phyloP scores from a whole-genome alignment of 2,329 filamentous ascomycete species.

The Xylariomycetidae sp. region DNA sequence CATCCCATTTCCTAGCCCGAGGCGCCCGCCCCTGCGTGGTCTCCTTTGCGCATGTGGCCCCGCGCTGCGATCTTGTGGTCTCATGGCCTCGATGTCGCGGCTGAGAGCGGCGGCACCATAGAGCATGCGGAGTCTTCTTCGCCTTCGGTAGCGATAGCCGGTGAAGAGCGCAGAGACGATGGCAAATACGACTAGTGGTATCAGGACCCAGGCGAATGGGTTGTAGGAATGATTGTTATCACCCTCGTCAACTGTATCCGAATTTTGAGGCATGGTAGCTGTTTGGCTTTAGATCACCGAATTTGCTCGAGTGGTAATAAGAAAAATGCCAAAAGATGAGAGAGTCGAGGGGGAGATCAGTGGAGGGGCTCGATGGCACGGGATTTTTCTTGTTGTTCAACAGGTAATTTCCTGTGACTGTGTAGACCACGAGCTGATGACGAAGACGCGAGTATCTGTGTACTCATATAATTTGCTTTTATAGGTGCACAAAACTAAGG shows the following conservation, averaged over 20 bases:
- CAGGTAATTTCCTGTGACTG: no score
- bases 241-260: no score
- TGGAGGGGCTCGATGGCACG: background rate
- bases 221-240: constrained; percentile 4
- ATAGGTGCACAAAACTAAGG: no score
- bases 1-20: constrained; percentile 10
- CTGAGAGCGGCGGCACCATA: constrained; percentile 13
- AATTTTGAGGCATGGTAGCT: no score
- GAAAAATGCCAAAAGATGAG: background rate
- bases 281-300: background rate
- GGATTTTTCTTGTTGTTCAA: background rate
- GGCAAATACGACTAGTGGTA: constrained; percentile 23
- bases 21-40: constrained; percentile 4
- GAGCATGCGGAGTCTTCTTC: constrained; percentile 13
- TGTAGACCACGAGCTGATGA: no score
- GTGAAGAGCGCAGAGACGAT: constrained; percentile 15
- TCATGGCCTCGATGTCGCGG: constrained; percentile 18
- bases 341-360: background rate
- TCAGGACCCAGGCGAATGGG: constrained; percentile 22
- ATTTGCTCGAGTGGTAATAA: background rate
- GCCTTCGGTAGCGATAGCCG: constrained; percentile 22
- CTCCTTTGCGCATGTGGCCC: constrained; percentile 9
- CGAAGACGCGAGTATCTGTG: no score
- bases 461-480: no score
- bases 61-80: constrained; percentile 6